Conservation (phyloP, 208 protist genomes). For the Acanthamoeba healyi region DNA sequence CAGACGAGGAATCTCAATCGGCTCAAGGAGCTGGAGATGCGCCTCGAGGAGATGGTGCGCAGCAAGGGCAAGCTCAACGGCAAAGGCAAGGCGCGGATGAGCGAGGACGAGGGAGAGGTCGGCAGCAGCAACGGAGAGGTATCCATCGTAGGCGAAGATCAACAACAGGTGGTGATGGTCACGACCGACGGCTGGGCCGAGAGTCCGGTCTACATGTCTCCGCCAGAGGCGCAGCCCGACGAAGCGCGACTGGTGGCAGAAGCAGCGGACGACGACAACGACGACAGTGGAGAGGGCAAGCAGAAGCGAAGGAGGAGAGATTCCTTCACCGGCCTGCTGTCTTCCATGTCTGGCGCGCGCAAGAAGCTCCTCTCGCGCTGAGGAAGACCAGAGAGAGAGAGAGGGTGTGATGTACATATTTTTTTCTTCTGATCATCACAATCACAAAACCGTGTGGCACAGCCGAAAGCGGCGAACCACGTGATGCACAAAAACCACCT, state of each 20-base stretch:
- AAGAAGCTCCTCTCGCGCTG: not conserved
- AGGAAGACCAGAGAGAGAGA: too few relatives aligned
- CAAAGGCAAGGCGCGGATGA: not conserved
- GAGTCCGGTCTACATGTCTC: not conserved
- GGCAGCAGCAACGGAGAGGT: not conserved
- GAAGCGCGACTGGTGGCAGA: not conserved
- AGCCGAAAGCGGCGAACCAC: too few relatives aligned
- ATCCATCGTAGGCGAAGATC: not conserved
- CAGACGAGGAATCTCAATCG: constrained; percentile 7
- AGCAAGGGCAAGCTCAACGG: not conserved
- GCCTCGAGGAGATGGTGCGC: constrained; percentile 44
- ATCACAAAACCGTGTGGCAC: too few relatives aligned
- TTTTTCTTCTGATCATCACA: too few relatives aligned
- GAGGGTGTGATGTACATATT: too few relatives aligned
- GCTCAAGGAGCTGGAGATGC: constrained; percentile 48
- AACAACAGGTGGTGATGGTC: not conserved
- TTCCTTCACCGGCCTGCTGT: not conserved
- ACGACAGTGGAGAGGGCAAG: not conserved
- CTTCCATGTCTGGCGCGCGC: not conserved
- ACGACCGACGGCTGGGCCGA: not conserved
- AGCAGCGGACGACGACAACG: not conserved
- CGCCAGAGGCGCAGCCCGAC: not conserved
- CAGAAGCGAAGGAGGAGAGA: constrained; percentile 3
- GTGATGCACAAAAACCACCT: too few relatives aligned
- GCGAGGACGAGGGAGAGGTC: not conserved